Percentiles rank a stretch among this genome's conserved stretches.
phyloP scores from a whole-genome alignment of 2,329 filamentous ascomycete species.

The Trichophyton benhamiae region DNA sequence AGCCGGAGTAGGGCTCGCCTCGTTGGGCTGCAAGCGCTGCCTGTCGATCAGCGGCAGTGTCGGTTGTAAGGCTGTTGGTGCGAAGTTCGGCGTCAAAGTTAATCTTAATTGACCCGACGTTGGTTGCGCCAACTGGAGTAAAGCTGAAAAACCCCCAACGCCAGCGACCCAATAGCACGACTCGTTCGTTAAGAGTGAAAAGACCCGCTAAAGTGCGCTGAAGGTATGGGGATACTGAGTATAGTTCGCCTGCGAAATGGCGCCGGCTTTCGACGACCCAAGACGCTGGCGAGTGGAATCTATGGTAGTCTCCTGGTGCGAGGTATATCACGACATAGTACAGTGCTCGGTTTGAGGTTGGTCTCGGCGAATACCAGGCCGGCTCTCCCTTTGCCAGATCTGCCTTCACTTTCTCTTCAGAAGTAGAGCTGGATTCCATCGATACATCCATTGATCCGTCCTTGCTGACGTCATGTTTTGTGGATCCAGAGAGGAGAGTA shows the following conservation, averaged over 20 bases:
- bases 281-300: slow-evolving; percentile 87
- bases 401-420: slow-evolving; percentile 70
- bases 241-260: slow-evolving; percentile 96
- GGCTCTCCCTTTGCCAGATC: slow-evolving; percentile 61
- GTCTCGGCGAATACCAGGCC: slow-evolving; percentile 59
- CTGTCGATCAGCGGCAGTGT: slow-evolving; percentile 78
- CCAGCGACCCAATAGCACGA: slow-evolving; percentile 88
- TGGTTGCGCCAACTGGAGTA: slow-evolving; percentile 90
- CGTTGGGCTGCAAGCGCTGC: slow-evolving; percentile 63
- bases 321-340: slow-evolving; percentile 96
- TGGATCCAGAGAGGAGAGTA: slow-evolving; percentile 65
- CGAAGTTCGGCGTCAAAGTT: slow-evolving; percentile 93
- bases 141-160: slow-evolving; percentile 96
- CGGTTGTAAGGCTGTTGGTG: slow-evolving; percentile 81
- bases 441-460: slow-evolving; percentile 60
- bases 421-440: slow-evolving; percentile 51
- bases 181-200: slow-evolving; percentile 92
- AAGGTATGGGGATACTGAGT: slow-evolving; percentile 87
- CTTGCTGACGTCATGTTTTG: slow-evolving; percentile 32
- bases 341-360: slow-evolving; percentile 52
- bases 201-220: slow-evolving; percentile 84
- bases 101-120: slow-evolving; percentile 90
- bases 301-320: slow-evolving; percentile 94
- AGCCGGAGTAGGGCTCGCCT: slow-evolving; percentile 79
- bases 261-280: slow-evolving; percentile 92